Percentiles rank a stretch among this genome's conserved stretches.
Evolutionary conservation across 345 rosid genomes (phyloP).

Genomic region (Lagerstroemia speciosa): DNA sequence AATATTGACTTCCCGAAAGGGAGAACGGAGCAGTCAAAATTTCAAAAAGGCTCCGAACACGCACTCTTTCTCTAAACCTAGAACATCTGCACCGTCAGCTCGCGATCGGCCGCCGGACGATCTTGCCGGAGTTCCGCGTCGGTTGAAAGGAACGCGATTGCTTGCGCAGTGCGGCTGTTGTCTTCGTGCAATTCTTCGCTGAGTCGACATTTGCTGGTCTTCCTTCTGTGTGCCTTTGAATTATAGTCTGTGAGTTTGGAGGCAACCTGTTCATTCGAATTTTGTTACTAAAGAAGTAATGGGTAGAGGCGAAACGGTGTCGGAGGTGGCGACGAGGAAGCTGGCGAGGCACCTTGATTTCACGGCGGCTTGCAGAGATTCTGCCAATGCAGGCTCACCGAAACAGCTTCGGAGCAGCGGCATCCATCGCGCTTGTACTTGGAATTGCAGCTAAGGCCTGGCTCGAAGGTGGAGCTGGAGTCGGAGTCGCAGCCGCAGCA

Average conservation of each 20-base stretch:
- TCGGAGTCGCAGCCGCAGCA: neutral
- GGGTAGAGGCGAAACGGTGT: conserved; percentile 9
- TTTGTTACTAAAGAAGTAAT: neutral
- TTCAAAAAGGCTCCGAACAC: neutral
- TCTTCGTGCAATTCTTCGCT: neutral
- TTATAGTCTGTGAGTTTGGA: neutral
- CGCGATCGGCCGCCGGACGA: neutral
- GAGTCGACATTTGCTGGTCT: neutral
- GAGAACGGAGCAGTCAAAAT: neutral
- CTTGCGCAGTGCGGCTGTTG: neutral
- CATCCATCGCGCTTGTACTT: conserved; percentile 3
- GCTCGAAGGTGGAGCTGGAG: neutral
- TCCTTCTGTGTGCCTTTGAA: neutral
- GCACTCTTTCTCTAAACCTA: conserved; percentile 9
- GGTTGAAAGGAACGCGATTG: neutral
- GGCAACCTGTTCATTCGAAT: neutral
- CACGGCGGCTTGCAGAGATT: conserved; percentile 8
- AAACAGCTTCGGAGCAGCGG: conserved; percentile 3
- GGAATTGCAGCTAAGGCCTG: conserved; percentile 6
- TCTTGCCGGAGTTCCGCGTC: neutral
- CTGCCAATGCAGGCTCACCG: conserved; percentile 8
- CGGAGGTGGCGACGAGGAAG: conserved; percentile 12
- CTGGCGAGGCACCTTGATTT: conserved; percentile 16
- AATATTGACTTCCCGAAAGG: neutral
- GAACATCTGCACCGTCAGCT: neutral